Base-by-base conservation (phyloP, 192 early-diverging fungal species). In the Coemansia guatemalensis region DNA sequence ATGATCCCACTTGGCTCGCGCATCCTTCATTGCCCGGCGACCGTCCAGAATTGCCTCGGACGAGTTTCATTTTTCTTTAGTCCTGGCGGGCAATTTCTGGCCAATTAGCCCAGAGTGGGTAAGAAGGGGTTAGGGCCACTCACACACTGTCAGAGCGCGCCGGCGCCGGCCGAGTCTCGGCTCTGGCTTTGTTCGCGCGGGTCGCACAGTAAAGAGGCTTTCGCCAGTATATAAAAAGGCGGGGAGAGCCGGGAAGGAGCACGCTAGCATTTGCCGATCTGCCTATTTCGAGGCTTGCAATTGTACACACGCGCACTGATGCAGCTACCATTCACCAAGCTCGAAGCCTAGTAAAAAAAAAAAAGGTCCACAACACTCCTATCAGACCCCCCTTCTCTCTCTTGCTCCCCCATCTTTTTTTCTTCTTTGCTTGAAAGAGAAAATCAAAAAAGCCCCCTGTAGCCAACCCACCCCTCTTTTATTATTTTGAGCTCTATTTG, bases 401-500 rank as follows among this genome's bases (percentile, higher is more conserved):
- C 56, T 21, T 21, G 33, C 20, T 21, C 4, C 32, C 33, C 25
- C 56, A 58, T 41, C 56, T 41, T 39, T 23, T 24, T 29, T 24
- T 44, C 25, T 39, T 23, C 41, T 58, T 58, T 22, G 18, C 23
- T 30, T 22, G 22, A 17, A 25, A 44, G 7, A 23, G 33, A 58
- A 22, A 35, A 58, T 39, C 18, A 33, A 41, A 23, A 23, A 44
- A 30, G 14, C 11, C 55, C 41, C 48, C 25, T 24, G 39, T 20
- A 4, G 21, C 41, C 50, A 21, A 67, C 44, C 57, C 47, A 48
- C 47, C 67, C 27, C 18, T 9, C 39, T 66, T 35, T 12, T 47
- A n/a, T 26, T 25, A 12, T 58, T 23, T 32, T 67, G 39, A 44
- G 39, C 39, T 23, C 47, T 30, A 41, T 44, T 44, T 44, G 39